Conservation (phyloP, 495 filamentous ascomycete genomes). For the Lentithecium fluviatile region DNA sequence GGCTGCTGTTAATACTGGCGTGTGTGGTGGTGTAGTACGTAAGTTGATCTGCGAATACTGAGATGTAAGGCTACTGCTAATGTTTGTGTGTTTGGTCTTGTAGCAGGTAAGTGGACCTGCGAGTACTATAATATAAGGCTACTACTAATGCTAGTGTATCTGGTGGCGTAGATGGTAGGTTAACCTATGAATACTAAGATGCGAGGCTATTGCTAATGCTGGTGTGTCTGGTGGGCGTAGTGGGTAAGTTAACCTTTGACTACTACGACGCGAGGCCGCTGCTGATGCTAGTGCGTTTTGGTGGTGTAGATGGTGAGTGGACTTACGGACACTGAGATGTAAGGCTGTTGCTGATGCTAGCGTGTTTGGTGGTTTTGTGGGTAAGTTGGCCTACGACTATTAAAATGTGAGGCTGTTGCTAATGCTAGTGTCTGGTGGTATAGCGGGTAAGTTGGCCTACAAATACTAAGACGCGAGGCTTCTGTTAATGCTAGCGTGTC, state of each 20-base stretch:
- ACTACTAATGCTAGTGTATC: neutral
- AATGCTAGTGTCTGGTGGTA: neutral
- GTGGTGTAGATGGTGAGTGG: too few species aligned
- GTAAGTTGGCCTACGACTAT: too few species aligned
- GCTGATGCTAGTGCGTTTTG: neutral
- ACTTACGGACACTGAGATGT: too few species aligned
- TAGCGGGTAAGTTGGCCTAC: conserved; percentile 7
- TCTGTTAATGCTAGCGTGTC: conserved; percentile 1
- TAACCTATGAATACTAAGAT: neutral
- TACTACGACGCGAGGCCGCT: neutral
- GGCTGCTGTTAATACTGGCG: too few species aligned
- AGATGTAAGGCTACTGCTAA: neutral
- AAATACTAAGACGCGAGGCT: conserved; percentile 4
- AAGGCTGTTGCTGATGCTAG: too few species aligned
- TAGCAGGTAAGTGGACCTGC: neutral
- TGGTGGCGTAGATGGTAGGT: too few species aligned
- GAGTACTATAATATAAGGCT: neutral
- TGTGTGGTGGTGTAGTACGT: too few species aligned
- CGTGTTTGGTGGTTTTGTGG: too few species aligned
- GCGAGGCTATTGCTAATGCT: neutral
- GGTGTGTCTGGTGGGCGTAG: too few species aligned
- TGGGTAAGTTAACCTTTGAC: neutral
- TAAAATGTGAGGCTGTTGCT: too few species aligned
- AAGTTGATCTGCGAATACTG: too few species aligned
- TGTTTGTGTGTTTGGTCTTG: too few species aligned